Base-by-base conservation (phyloP, 2,329 filamentous ascomycete genomes). In the Stachybotrys chlorohalonatus region DNA sequence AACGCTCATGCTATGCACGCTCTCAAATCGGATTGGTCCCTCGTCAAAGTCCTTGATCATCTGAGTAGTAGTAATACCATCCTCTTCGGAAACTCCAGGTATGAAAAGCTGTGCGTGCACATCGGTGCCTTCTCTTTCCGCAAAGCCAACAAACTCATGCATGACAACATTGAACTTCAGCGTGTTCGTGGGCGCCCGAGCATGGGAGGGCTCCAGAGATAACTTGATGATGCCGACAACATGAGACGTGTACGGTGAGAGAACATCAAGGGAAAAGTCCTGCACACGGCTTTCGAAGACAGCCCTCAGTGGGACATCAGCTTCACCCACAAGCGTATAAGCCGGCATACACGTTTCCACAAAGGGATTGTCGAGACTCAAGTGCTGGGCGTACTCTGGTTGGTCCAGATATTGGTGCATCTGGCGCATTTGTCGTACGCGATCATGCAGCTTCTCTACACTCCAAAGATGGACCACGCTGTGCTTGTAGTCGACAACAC, bases 151-250 rank as follows among this genome's bases (percentile, higher is more conserved):
- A 73, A 99, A 83, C 66, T 97, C 91, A 65, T 95, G 92, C 90
- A 99, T 96, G 36, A 97, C 92, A 6, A 97, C 92, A 64, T 97
- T 99, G 74, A 99, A 99, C 68, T 97, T 99, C 55, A 97, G 75
- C 2, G 90, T 96, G 56, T 89, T 94, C 11, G 90, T 89, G 13
- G 94, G 94, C 5, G 92, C 93, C 64, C 95, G 86, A 2, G 93
- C 92, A 51, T 90, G 93, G 0, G 93, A 97, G 13, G 94, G 94
- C 66, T 99, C 94, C 7, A 99, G 75, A 0, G 93, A 93, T 45
- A 99, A 75, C 64, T 91, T 89, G 60, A 99, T 83, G 54, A 96
- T 93, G 49, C 93, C 94, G 57, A 97, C 84, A 8, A 90, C 89
- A 63, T 91, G 91, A 31, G 87, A 89, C 0, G 94, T 99, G 64